phyloP scores from a whole-genome alignment of 2,329 filamentous ascomycete genomes.

The Elsinoe perseae region DNA sequence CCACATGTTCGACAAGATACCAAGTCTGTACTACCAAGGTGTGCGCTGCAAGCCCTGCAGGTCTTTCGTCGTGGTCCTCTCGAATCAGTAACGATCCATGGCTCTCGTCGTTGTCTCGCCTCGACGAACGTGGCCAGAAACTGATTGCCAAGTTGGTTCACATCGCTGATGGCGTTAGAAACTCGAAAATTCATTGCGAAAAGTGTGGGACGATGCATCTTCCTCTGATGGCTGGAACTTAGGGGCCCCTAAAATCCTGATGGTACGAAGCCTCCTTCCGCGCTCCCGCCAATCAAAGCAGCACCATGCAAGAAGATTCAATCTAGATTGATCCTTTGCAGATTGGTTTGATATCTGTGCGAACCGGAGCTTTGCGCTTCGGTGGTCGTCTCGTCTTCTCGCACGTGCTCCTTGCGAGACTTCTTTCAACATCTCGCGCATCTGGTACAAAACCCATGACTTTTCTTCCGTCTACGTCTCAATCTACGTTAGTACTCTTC shows the following conservation, averaged over 20 bases:
- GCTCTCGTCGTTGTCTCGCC: neutral
- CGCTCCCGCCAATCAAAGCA: neutral
- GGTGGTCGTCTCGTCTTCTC: neutral
- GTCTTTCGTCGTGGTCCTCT: neutral
- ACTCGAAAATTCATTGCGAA: neutral
- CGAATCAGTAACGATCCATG: neutral
- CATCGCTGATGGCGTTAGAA: neutral
- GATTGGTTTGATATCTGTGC: neutral
- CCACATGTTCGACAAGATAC: constrained; percentile 10
- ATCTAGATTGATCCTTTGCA: neutral
- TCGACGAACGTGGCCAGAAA: neutral
- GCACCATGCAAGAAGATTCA: neutral
- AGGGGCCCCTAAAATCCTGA: neutral
- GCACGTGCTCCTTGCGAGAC: neutral
- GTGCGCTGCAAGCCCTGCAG: neutral
- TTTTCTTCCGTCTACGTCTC: no score
- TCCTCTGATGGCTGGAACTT: neutral
- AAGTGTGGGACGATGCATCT: neutral
- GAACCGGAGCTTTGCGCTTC: neutral
- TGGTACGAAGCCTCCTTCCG: neutral
- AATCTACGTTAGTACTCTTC: no score
- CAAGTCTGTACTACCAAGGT: neutral
- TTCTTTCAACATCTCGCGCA: neutral
- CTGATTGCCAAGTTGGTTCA: neutral
- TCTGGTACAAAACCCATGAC: no score